A percentile compares a stretch with the other conserved stretches of the same genome.
phyloP scores from a whole-genome alignment of 73 alveolate genomes.

The Paramecium pentaurelia region DNA sequence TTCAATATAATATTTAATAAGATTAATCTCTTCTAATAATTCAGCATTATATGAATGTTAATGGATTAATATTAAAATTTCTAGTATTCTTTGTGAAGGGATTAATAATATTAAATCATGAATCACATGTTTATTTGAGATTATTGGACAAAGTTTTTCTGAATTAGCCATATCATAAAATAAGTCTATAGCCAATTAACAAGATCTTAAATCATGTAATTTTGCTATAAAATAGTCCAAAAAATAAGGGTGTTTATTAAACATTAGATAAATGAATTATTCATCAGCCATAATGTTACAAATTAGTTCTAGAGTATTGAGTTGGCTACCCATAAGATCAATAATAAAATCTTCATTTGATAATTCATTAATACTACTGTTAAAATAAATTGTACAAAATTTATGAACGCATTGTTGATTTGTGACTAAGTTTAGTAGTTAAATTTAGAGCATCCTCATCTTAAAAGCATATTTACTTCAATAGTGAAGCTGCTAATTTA shows the following conservation, averaged over 20 bases:
- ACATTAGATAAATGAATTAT: background rate
- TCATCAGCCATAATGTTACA: background rate
- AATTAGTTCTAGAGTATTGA: background rate
- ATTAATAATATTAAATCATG: background rate
- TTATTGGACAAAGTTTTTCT: background rate
- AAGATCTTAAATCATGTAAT: background rate
- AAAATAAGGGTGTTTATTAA: background rate
- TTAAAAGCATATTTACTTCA: background rate
- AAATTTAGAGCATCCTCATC: background rate
- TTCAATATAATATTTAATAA: background rate
- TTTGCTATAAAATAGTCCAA: background rate
- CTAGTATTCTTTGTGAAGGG: background rate
- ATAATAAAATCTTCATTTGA: background rate
- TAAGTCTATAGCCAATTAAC: background rate
- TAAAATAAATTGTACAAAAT: background rate
- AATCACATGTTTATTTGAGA: background rate
- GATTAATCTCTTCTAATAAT: background rate
- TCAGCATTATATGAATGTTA: background rate
- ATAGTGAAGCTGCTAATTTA: background rate
- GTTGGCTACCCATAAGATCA: background rate
- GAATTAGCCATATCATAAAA: background rate
- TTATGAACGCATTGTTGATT: background rate
- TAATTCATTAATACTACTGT: background rate
- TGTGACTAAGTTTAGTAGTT: background rate
- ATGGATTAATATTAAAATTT: background rate